These are phyloP conservation scores for Penicillium sp. DNA, from an alignment of 2,329 filamentous ascomycete species.

Conservation along the genomic window DNA sequence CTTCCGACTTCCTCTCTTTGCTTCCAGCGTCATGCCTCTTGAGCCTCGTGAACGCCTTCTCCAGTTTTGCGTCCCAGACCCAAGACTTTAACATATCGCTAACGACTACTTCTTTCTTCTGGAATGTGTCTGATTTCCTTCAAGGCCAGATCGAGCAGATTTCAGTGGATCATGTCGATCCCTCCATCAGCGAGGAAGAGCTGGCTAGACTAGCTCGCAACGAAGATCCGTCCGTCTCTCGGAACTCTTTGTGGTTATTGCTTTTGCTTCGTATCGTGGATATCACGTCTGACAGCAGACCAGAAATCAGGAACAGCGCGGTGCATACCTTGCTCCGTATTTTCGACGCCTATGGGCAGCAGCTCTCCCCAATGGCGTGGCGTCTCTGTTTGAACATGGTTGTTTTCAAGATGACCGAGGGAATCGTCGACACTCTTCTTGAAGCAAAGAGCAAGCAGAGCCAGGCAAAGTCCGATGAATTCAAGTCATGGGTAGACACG, in stretches of 20 bases:
- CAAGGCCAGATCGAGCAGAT: conserved; percentile 51
- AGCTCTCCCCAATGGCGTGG: conserved; percentile 77
- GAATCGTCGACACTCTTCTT: conserved; percentile 59
- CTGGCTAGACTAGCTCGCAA: conserved; percentile 61
- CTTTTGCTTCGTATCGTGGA: conserved; percentile 43
- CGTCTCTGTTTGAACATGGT: conserved; percentile 78
- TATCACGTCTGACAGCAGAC: conserved; percentile 42
- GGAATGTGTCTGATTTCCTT: conserved; percentile 90
- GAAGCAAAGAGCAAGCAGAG: conserved; percentile 16
- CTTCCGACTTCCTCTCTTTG: conserved; percentile 85
- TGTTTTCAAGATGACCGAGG: conserved; percentile 73
- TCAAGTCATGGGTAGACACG: conserved; percentile 70
- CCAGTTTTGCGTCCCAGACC: conserved; percentile 83
- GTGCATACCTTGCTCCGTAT: conserved; percentile 90
- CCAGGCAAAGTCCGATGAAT: conserved; percentile 27
- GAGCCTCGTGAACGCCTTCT: conserved; percentile 81
- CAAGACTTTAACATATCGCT: conserved; percentile 95
- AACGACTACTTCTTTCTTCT: conserved; percentile 93
- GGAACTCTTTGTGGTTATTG: conserved; percentile 35
- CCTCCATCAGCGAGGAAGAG: conserved; percentile 57
- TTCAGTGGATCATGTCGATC: conserved; percentile 39
- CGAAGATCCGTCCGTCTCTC: conserved; percentile 60
- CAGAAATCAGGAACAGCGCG: conserved; percentile 58
- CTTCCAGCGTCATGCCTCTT: conserved; percentile 71
- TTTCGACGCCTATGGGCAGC: conserved; percentile 86